Conservation (phyloP, 352 stramenopile genomes). For the Pythium folliculosum region DNA sequence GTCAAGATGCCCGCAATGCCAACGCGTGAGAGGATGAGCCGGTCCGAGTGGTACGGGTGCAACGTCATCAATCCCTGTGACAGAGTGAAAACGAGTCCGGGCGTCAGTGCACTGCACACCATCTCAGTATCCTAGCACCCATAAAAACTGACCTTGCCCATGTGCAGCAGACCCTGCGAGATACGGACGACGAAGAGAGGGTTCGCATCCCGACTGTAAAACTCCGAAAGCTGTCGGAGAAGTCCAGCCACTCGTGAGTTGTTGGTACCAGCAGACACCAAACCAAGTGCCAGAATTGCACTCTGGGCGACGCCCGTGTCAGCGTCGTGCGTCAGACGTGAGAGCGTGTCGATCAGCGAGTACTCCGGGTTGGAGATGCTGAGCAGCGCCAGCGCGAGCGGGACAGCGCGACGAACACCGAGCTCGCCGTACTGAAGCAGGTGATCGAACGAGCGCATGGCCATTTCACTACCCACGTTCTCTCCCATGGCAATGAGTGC, state of each 20-base stretch:
- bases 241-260: constrained; percentile 98
- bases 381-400: constrained; percentile 95
- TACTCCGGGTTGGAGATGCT: constrained; percentile 99
- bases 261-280: constrained; percentile 98
- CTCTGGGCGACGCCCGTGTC: constrained; percentile 97
- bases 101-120: constrained; percentile 1
- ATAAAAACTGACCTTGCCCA: constrained; percentile 92
- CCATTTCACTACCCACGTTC: constrained; percentile 97
- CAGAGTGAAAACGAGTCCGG: neutral
- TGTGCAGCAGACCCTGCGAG: constrained; percentile 98
- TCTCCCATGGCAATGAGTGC: constrained; percentile 98
- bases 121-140: neutral
- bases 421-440: constrained; percentile 99
- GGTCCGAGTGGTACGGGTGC: constrained; percentile 98
- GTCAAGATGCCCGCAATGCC: constrained; percentile 95
- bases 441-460: constrained; percentile 98
- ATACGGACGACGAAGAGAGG: constrained; percentile 99
- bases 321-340: constrained; percentile 97
- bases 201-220: constrained; percentile 97
- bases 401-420: constrained; percentile 95
- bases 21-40: constrained; percentile 86
- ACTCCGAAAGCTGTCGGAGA: constrained; percentile 96
- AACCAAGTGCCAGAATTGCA: constrained; percentile 96
- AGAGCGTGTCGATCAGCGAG: constrained; percentile 95
- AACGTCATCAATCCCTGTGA: constrained; percentile 95